These are phyloP conservation scores for Schwanniomyces yamadae DNA, from an alignment of 805 yeast genomes.

Conservation along the genomic window DNA sequence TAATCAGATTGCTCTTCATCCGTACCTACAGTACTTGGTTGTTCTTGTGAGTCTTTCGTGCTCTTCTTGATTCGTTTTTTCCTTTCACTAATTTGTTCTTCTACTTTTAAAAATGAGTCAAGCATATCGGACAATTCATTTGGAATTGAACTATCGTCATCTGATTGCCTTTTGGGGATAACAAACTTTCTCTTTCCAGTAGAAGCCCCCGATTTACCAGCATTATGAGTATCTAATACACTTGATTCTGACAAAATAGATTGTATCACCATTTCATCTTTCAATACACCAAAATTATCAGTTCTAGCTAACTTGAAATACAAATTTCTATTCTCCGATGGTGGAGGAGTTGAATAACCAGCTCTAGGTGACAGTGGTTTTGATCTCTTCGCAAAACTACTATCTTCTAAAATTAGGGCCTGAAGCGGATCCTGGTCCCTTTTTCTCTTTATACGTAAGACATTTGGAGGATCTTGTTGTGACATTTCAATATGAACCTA, in stretches of 20 bases:
- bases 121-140: slow-evolving; percentile 76
- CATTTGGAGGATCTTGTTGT: slow-evolving; percentile 47
- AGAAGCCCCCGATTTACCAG: slow-evolving; percentile 6
- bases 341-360: background rate
- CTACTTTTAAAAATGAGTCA: slow-evolving; percentile 51
- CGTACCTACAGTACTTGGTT: slow-evolving; percentile 2
- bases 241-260: slow-evolving; percentile 27
- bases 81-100: slow-evolving; percentile 14
- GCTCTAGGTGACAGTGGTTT: slow-evolving; percentile 31
- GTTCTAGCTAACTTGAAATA: slow-evolving; percentile 38
- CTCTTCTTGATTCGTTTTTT: slow-evolving; percentile 13
- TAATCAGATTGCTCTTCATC: slow-evolving; percentile 50
- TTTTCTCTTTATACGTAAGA: slow-evolving; percentile 82
- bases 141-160: slow-evolving; percentile 43
- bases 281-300: slow-evolving; percentile 19
- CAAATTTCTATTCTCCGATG: slow-evolving; percentile 35
- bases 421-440: slow-evolving; percentile 86
- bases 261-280: slow-evolving; percentile 19
- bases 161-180: slow-evolving; percentile 31
- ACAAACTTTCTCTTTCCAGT: slow-evolving; percentile 29
- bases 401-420: slow-evolving; percentile 58
- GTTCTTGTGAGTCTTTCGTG: slow-evolving; percentile 1
- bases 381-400: slow-evolving; percentile 38
- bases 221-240: slow-evolving; percentile 4
- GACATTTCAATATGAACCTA: slow-evolving; percentile 1